A percentile compares a stretch with the other conserved stretches of the same genome.
These are phyloP conservation scores for Anthostomella pinea DNA, from an alignment of 2,329 filamentous ascomycete species.

Conservation along the genomic window DNA sequence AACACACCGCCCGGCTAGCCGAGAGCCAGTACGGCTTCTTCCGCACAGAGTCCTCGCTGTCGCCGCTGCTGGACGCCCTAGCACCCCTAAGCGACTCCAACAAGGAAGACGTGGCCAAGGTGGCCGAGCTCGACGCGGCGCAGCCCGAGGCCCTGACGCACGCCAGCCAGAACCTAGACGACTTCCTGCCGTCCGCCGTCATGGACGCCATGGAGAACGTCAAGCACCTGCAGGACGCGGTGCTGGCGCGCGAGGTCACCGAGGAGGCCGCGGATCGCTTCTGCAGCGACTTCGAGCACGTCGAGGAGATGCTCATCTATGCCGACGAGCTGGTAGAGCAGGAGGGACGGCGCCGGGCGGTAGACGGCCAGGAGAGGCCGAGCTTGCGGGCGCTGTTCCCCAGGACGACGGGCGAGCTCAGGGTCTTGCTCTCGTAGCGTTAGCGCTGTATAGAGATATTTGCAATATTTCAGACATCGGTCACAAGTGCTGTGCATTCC, in stretches of 20 bases:
- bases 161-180: conserved; percentile 76
- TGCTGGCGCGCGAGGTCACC: conserved; percentile 70
- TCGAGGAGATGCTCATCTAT: conserved; percentile 49
- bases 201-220: conserved; percentile 88
- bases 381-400: conserved; percentile 50
- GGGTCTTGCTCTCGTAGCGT: conserved; percentile 53
- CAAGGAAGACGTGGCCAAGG: conserved; percentile 50
- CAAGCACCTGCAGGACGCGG: conserved; percentile 68
- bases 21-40: conserved; percentile 72
- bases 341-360: conserved; percentile 13
- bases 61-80: conserved; percentile 59
- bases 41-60: conserved; percentile 70
- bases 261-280: conserved; percentile 82
- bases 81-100: conserved; percentile 33
- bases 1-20: conserved; percentile 56
- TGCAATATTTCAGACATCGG: too few species aligned
- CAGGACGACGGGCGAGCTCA: conserved; percentile 58
- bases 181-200: conserved; percentile 87
- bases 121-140: conserved; percentile 54
- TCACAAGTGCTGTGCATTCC: too few species aligned
- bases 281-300: conserved; percentile 74
- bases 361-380: conserved; percentile 27
- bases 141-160: conserved; percentile 58
- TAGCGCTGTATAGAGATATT: too few species aligned
- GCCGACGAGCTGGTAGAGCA: conserved; percentile 38